Percentiles rank a stretch among this genome's conserved stretches.
phyloP scores from a whole-genome alignment of 2,329 filamentous ascomycete species.

The Talaromyces sp. region DNA sequence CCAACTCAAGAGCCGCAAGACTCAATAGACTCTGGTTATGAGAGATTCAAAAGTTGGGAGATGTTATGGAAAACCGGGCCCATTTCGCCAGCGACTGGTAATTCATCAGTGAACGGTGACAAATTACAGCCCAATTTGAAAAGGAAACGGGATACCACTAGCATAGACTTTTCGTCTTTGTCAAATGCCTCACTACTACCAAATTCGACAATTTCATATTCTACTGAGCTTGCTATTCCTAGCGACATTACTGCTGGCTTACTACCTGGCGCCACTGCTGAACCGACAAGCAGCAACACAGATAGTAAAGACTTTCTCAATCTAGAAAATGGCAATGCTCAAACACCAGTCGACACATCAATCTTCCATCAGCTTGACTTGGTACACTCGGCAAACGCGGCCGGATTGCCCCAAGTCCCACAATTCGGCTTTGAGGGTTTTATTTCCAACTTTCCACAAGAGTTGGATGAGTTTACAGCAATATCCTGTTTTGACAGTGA shows the following conservation, averaged over 20 bases:
- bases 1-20: constrained; percentile 28
- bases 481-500: constrained; percentile 40
- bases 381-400: constrained; percentile 23
- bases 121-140: neutral
- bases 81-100: constrained; percentile 31
- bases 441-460: constrained; percentile 40
- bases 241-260: constrained; percentile 17
- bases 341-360: neutral
- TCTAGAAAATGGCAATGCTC: constrained; percentile 13
- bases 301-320: constrained; percentile 19
- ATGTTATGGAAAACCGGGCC: constrained; percentile 47
- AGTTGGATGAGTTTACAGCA: constrained; percentile 39
- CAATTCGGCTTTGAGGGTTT: constrained; percentile 39
- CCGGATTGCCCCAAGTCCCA: constrained; percentile 22
- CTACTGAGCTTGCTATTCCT: neutral
- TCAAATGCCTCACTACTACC: neutral
- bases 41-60: constrained; percentile 52
- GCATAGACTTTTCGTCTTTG: neutral
- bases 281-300: neutral
- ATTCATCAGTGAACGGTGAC: constrained; percentile 14
- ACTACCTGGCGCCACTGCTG: neutral
- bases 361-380: constrained; percentile 22
- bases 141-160: neutral
- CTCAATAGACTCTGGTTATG: constrained; percentile 48
- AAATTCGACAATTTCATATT: neutral